A percentile compares a stretch with the other conserved stretches of the same genome.
Conservation (phyloP, 2,329 filamentous ascomycete species). For the Ophiosphaerella narmari region DNA sequence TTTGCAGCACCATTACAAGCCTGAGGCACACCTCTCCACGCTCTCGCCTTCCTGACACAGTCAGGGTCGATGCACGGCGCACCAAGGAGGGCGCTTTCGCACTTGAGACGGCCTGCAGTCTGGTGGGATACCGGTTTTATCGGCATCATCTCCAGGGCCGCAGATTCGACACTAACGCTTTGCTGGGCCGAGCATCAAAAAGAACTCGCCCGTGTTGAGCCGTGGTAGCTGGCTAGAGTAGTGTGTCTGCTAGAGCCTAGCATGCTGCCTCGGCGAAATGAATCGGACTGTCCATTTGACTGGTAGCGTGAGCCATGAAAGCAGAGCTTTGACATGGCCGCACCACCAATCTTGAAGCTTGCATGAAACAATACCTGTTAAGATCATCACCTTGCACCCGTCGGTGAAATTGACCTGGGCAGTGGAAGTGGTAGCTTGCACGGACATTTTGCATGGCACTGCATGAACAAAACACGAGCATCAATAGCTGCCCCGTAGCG, state of each 20-base stretch:
- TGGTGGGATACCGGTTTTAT: conserved; percentile 1
- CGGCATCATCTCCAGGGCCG: conserved; percentile 27
- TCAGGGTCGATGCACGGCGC: conserved; percentile 8
- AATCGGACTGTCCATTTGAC: conserved; percentile 13
- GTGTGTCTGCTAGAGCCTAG: conserved; percentile 19
- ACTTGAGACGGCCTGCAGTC: background rate
- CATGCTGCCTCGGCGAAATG: conserved; percentile 36
- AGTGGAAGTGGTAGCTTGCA: conserved; percentile 18
- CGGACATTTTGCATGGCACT: conserved; percentile 12
- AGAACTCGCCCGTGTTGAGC: conserved; percentile 20
- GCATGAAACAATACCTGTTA: conserved; percentile 34
- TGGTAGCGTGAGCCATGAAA: conserved; percentile 23
- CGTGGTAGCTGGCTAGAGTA: conserved; percentile 24
- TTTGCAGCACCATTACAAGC: conserved; percentile 17
- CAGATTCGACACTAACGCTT: conserved; percentile 31
- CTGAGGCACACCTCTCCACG: conserved; percentile 13
- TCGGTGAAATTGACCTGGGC: conserved; percentile 8
- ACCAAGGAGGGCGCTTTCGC: background rate
- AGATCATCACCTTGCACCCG: conserved; percentile 19
- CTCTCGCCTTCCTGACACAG: conserved; percentile 14
- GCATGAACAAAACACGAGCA: conserved; percentile 29
- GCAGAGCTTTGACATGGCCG: conserved; percentile 35
- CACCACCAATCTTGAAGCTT: conserved; percentile 32
- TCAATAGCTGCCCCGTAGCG: conserved; percentile 3
- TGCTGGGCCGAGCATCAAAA: conserved; percentile 25